Conservation (phyloP, 2,329 filamentous ascomycete genomes). For the Ploettnerulaceae sp. region DNA sequence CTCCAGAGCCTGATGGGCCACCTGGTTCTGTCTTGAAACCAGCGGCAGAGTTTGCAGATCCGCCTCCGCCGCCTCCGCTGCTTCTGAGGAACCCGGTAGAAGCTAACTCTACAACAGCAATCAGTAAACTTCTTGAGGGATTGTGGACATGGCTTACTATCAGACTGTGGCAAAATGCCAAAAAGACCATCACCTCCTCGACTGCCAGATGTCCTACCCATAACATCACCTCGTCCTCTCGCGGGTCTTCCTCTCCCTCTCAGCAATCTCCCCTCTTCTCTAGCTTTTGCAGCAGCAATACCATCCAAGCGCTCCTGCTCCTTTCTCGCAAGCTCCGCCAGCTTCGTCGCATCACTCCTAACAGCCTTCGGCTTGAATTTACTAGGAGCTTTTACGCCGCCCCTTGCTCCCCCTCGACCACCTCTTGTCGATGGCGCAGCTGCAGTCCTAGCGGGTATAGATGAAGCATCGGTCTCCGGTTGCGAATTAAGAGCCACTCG, state of each 20-base stretch:
- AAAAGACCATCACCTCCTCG: conserved; percentile 21
- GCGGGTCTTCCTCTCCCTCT: conserved; percentile 23
- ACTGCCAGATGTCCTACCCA: conserved; percentile 25
- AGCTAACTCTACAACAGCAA: conserved; percentile 1
- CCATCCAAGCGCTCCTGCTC: conserved; percentile 14
- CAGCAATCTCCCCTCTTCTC: conserved; percentile 15
- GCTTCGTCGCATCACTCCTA: conserved; percentile 26
- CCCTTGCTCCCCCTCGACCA: conserved; percentile 15
- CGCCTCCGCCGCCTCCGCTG: conserved; percentile 11
- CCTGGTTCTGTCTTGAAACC: conserved; percentile 11
- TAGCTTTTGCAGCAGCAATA: conserved; percentile 15
- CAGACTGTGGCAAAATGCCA: conserved; percentile 21
- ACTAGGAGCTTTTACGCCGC: conserved; percentile 16
- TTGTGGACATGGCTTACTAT: conserved; percentile 21
- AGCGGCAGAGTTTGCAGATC: conserved; percentile 9
- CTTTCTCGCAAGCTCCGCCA: conserved; percentile 24
- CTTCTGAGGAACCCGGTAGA: conserved; percentile 7
- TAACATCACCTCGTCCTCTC: conserved; percentile 33
- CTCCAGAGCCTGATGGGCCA: conserved; percentile 3
- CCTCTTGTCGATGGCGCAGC: conserved; percentile 14
- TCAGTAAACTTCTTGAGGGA: neutral
- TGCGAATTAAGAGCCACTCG: conserved; percentile 10
- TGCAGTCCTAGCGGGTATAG: neutral
- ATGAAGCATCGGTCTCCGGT: conserved; percentile 4
- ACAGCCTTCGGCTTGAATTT: conserved; percentile 34